phyloP scores from a whole-genome alignment of 768 basidiomycete genomes.

The Coprinellus micaceus region DNA sequence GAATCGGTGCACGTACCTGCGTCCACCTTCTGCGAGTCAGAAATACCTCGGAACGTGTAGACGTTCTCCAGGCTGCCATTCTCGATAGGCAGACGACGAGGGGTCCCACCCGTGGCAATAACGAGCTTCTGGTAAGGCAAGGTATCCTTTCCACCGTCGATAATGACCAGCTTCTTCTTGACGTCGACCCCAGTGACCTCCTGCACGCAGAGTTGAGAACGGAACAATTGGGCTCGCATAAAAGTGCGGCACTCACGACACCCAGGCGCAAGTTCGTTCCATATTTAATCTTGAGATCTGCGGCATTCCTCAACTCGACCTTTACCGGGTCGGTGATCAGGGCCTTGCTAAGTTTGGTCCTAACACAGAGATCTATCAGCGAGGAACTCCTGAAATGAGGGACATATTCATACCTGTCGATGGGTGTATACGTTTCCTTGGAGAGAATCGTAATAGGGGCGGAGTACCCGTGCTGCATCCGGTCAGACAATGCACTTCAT shows the following conservation, averaged over 20 bases:
- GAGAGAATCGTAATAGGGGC: slow-evolving; percentile 76
- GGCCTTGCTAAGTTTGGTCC: slow-evolving; percentile 87
- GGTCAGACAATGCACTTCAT: neutral
- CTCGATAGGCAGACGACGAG: slow-evolving; percentile 72
- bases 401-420: slow-evolving; percentile 58
- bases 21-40: slow-evolving; percentile 70
- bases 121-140: slow-evolving; percentile 74
- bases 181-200: slow-evolving; percentile 71
- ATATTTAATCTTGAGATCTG: slow-evolving; percentile 75
- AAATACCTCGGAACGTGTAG: slow-evolving; percentile 65
- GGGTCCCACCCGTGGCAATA: slow-evolving; percentile 71
- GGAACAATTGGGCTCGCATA: neutral
- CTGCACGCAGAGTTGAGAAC: slow-evolving; percentile 27
- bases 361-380: slow-evolving; percentile 21
- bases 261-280: slow-evolving; percentile 62
- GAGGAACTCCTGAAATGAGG: neutral
- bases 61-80: slow-evolving; percentile 75
- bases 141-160: slow-evolving; percentile 56
- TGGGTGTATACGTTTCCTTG: slow-evolving; percentile 77
- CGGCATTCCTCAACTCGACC: slow-evolving; percentile 66
- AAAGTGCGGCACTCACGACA: slow-evolving; percentile 35
- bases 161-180: slow-evolving; percentile 54
- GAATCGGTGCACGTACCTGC: slow-evolving; percentile 42
- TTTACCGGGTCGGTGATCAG: slow-evolving; percentile 77
- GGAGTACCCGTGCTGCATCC: slow-evolving; percentile 70